phyloP scores from a whole-genome alignment of 805 yeast genomes.

The Barnettozyma botsteinii region DNA sequence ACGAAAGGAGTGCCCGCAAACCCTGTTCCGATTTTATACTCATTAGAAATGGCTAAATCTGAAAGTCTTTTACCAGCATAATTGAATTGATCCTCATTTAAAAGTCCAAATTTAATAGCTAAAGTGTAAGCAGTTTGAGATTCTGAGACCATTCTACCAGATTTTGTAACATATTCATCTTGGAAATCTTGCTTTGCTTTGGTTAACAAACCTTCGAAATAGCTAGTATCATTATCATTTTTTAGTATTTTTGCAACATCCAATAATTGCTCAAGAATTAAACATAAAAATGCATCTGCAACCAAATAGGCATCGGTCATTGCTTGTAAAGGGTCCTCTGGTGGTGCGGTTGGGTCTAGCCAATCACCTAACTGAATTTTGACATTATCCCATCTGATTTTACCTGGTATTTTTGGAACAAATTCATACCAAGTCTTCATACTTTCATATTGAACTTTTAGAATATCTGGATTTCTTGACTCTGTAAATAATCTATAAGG shows the following conservation, averaged over 20 bases:
- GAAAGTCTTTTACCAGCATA: slow-evolving; percentile 14
- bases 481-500: slow-evolving; percentile 15
- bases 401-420: slow-evolving; percentile 13
- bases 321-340: slow-evolving; percentile 15
- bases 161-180: slow-evolving; percentile 10
- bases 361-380: slow-evolving; percentile 16
- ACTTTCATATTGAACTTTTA: slow-evolving; percentile 14
- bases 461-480: slow-evolving; percentile 10
- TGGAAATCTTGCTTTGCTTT: slow-evolving; percentile 12
- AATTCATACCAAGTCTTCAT: slow-evolving; percentile 19
- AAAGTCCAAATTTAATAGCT: slow-evolving; percentile 12
- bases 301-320: slow-evolving; percentile 16
- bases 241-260: slow-evolving; percentile 8
- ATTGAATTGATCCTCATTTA: slow-evolving; percentile 4
- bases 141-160: slow-evolving; percentile 10
- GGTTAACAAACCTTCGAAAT: slow-evolving; percentile 2
- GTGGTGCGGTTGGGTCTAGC: slow-evolving; percentile 20
- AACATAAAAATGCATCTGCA: slow-evolving; percentile 16
- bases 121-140: slow-evolving; percentile 17
- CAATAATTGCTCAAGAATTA: slow-evolving; percentile 12
- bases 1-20: slow-evolving; percentile 20
- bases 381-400: slow-evolving; percentile 14
- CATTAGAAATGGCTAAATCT: slow-evolving; percentile 7
- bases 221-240: slow-evolving; percentile 4
- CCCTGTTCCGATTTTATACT: slow-evolving; percentile 16